Evolutionary conservation across 2,329 filamentous ascomycete species (phyloP).

Genomic region (Beauveria caledonica): DNA sequence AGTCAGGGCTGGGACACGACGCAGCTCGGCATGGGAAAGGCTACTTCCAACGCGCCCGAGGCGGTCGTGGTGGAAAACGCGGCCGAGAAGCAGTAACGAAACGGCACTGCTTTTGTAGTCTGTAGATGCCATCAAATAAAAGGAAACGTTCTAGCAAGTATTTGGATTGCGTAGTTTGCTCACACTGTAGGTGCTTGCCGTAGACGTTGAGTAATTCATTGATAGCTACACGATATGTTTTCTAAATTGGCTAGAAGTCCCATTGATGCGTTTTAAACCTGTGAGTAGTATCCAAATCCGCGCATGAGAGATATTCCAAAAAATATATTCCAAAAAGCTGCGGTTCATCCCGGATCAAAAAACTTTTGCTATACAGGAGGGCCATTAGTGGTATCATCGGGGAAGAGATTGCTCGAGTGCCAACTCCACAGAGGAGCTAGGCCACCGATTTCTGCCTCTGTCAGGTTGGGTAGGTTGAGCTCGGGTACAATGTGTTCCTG

Average conservation of each 20-base stretch:
- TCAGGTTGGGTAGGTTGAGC: constrained; percentile 17
- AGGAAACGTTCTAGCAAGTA: too few relatives aligned
- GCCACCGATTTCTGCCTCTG: constrained; percentile 17
- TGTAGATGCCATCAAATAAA: background rate
- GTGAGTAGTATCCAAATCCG: too few relatives aligned
- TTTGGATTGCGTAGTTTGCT: too few relatives aligned
- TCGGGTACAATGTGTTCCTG: constrained; percentile 6
- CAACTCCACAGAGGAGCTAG: constrained; percentile 18
- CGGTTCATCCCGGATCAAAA: too few relatives aligned
- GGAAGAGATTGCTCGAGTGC: constrained; percentile 17
- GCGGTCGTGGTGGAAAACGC: background rate
- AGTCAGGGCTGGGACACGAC: constrained; percentile 67
- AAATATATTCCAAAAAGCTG: too few relatives aligned
- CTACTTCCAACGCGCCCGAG: constrained; percentile 13
- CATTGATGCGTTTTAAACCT: too few relatives aligned
- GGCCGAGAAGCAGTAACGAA: background rate
- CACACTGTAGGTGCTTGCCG: background rate
- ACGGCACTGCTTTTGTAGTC: background rate
- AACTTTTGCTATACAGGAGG: background rate
- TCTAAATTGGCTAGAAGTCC: too few relatives aligned
- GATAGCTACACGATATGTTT: too few relatives aligned
- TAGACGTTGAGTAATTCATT: background rate
- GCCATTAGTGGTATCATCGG: constrained; percentile 14
- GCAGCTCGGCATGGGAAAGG: constrained; percentile 38
- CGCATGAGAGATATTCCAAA: too few relatives aligned